Evolutionary conservation across 2,329 filamentous ascomycete species (phyloP), one percentile per base, ranked within the genome.

Genomic region (Hortaea werneckii): DNA sequence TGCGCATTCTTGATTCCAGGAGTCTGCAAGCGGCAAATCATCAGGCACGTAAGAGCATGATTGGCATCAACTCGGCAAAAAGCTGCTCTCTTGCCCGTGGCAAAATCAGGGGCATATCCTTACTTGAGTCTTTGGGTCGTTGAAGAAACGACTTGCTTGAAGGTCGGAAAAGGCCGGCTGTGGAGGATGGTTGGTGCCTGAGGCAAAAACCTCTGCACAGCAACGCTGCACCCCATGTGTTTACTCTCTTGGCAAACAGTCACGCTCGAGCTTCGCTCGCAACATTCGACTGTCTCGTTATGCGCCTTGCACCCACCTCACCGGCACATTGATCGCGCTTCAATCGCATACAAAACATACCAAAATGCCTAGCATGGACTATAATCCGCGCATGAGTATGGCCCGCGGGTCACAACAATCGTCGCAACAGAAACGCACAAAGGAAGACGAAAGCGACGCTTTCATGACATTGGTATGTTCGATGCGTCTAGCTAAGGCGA

Each of bases 381-480:
- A 67, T 59, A 71, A 72, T 50, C 66, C 66, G 46, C 69, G 72
- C 54, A 73, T 73, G 69, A 74, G 71, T 56, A 71, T 68, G 58
- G 71, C 68, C 54, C 67, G 68, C 43, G 62, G 59, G 54, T 62
- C 66, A 10, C 63, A 65, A 20, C 59, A 58, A 8, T 52, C 51
- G 7, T 57, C 59, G 58, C 59, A 61, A 50, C 59, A 70, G 62
- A 58, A 67, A 63, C 55, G 60, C 59, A 62, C 62, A 37, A 64
- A 65, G 40, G 64, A 67, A 11, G 66, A 71, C 40, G 68, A 71
- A 45, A 61, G 64, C 43, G 71, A 75, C 57, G 67, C 68, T 2
- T 74, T 74, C 59, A 74, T 74, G 70, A 72, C 66, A 40, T 53
- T 74, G 62, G 71, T 73, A 64, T 50, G 62, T 42, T 37, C 20